Evolutionary conservation across 1,284 basidiomycete species (phyloP).

Genomic region (Calocybe gambosa): DNA sequence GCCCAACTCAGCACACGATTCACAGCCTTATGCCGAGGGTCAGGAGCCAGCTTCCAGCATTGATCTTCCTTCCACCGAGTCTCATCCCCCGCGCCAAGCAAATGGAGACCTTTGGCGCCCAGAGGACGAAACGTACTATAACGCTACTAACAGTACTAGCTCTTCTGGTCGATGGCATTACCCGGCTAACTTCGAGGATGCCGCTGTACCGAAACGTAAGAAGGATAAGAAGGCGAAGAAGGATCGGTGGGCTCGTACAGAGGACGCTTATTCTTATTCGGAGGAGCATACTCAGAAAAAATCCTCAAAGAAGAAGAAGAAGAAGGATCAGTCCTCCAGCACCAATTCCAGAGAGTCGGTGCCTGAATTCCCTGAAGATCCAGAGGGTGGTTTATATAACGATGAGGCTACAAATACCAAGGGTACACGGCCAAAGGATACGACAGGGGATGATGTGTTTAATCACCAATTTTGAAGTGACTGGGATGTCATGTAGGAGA

Average conservation of each 20-base stretch:
- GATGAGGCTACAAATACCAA: constrained; percentile 22
- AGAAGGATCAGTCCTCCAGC: constrained; percentile 47
- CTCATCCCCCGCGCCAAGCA: constrained; percentile 26
- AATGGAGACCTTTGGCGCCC: constrained; percentile 58
- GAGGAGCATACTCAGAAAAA: constrained; percentile 43
- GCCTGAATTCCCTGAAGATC: constrained; percentile 61
- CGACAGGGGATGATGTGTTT: constrained; percentile 29
- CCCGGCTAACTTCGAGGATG: constrained; percentile 74
- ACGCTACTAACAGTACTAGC: constrained; percentile 33
- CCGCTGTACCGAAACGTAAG: constrained; percentile 35
- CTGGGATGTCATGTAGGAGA: background rate
- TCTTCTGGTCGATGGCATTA: constrained; percentile 68
- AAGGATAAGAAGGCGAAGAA: constrained; percentile 67
- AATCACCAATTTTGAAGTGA: constrained; percentile 33
- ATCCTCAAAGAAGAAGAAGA: constrained; percentile 52
- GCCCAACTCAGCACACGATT: constrained; percentile 65
- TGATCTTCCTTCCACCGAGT: constrained; percentile 37
- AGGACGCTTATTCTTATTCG: constrained; percentile 65
- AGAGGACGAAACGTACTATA: constrained; percentile 71
- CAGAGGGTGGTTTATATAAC: constrained; percentile 61
- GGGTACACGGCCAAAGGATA: constrained; percentile 12
- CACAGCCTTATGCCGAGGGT: constrained; percentile 72
- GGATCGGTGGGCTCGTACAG: constrained; percentile 77
- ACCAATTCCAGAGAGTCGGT: constrained; percentile 44
- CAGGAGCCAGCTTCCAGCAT: constrained; percentile 50